phyloP scores from a whole-genome alignment of 371 early-diverging fungal species.

The Entomophthora muscae region DNA sequence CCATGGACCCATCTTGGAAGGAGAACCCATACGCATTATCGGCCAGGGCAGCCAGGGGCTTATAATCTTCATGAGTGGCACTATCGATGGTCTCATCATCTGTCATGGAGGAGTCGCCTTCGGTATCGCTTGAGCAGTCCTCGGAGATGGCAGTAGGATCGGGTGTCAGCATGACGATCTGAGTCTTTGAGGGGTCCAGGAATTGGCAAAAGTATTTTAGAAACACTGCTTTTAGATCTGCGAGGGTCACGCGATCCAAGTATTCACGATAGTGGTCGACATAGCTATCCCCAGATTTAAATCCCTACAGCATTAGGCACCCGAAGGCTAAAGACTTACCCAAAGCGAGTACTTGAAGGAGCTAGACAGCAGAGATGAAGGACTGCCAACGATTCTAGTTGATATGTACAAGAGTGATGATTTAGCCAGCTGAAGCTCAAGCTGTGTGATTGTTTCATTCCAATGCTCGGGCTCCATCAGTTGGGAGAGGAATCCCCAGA shows the following conservation, averaged over 20 bases:
- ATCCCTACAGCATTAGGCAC: neutral
- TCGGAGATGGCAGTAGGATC: neutral
- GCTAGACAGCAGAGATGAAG: neutral
- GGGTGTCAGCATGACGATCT: neutral
- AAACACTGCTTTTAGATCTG: neutral
- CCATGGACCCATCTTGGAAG: neutral
- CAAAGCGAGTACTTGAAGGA: neutral
- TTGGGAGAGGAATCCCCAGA: slow-evolving; percentile 24
- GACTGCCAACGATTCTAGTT: neutral
- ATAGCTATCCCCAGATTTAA: neutral
- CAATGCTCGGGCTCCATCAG: slow-evolving; percentile 13
- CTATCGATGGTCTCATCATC: neutral
- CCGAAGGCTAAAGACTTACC: neutral
- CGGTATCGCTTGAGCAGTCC: neutral
- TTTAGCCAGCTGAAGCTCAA: neutral
- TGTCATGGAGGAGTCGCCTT: neutral
- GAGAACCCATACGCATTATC: neutral
- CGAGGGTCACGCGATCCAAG: neutral
- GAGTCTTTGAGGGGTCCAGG: neutral
- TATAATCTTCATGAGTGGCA: neutral
- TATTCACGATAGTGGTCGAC: neutral
- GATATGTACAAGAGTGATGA: neutral
- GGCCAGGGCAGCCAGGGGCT: neutral
- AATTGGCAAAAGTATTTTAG: slow-evolving; percentile 2
- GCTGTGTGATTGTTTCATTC: neutral